Evolutionary conservation across 768 basidiomycete genomes (phyloP).

Genomic region (Suillus decipiens): DNA sequence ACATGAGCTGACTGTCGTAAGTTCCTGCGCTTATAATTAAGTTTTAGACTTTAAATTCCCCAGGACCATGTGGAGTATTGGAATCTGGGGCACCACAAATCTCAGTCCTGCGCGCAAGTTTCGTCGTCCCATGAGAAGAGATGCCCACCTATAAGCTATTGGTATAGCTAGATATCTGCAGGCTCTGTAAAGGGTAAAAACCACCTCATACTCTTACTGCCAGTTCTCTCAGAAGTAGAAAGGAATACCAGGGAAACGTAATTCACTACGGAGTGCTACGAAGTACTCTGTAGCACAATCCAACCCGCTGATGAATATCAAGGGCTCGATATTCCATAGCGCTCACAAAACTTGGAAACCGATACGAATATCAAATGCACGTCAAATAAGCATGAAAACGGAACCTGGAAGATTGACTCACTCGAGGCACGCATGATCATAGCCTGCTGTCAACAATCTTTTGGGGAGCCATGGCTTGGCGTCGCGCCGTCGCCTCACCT

Average conservation of each 20-base stretch:
- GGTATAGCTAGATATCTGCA: background rate
- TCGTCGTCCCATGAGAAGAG: background rate
- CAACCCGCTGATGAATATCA: too few relatives aligned
- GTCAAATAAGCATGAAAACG: too few relatives aligned
- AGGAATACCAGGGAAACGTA: too few relatives aligned
- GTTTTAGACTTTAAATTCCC: too few relatives aligned
- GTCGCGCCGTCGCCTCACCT: too few relatives aligned
- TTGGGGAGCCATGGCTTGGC: background rate
- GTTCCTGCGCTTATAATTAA: background rate
- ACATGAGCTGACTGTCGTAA: background rate
- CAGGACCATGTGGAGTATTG: background rate
- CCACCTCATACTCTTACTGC: too few relatives aligned
- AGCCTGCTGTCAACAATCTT: background rate
- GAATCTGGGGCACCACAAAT: background rate
- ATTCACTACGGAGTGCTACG: too few relatives aligned
- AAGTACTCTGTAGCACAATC: too few relatives aligned
- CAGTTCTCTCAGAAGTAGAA: background rate
- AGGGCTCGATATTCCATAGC: too few relatives aligned
- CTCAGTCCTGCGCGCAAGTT: background rate
- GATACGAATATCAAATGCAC: too few relatives aligned
- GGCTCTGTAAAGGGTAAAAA: background rate
- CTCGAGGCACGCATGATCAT: background rate
- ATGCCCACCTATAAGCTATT: background rate
- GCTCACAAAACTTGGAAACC: background rate
- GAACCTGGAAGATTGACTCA: background rate